phyloP scores from a whole-genome alignment of 2,329 filamentous ascomycete genomes.

The Pseudophaeomoniella oleicola region DNA sequence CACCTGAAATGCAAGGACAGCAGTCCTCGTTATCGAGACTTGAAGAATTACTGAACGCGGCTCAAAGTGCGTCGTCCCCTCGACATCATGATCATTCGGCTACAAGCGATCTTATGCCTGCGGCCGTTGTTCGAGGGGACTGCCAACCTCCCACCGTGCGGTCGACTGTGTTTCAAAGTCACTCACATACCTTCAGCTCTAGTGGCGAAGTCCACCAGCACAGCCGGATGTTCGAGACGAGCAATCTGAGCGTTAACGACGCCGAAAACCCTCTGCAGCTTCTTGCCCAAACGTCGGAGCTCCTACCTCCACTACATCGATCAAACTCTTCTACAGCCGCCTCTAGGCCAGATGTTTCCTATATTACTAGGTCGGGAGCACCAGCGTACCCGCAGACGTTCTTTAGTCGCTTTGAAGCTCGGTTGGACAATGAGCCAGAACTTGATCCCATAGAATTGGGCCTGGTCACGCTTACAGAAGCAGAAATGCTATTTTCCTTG shows the following conservation, averaged over 20 bases:
- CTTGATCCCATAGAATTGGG: constrained; percentile 57
- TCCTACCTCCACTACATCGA: neutral
- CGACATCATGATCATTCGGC: neutral
- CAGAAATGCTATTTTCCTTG: constrained; percentile 50
- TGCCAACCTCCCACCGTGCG: neutral
- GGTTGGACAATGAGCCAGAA: constrained; percentile 47
- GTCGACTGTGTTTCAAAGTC: neutral
- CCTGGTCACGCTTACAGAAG: constrained; percentile 51
- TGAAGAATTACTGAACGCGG: neutral
- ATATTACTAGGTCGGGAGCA: neutral
- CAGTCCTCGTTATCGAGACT: neutral
- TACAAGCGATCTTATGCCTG: neutral
- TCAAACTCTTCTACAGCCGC: neutral
- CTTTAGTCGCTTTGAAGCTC: constrained; percentile 50
- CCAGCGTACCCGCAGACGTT: constrained; percentile 42
- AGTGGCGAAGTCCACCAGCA: too few species aligned
- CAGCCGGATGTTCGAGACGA: constrained; percentile 19
- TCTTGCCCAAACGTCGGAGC: constrained; percentile 51
- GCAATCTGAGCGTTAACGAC: constrained; percentile 51
- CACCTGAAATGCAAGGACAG: constrained; percentile 8
- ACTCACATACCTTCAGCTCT: neutral
- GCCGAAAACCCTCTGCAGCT: constrained; percentile 63
- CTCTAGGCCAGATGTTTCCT: neutral
- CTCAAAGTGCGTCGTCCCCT: neutral
- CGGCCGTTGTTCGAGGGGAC: neutral